Evolutionary conservation across 2,329 filamentous ascomycete genomes (phyloP), one percentile per base, ranked within the genome.

Genomic region (Xylariaceae sp.): DNA sequence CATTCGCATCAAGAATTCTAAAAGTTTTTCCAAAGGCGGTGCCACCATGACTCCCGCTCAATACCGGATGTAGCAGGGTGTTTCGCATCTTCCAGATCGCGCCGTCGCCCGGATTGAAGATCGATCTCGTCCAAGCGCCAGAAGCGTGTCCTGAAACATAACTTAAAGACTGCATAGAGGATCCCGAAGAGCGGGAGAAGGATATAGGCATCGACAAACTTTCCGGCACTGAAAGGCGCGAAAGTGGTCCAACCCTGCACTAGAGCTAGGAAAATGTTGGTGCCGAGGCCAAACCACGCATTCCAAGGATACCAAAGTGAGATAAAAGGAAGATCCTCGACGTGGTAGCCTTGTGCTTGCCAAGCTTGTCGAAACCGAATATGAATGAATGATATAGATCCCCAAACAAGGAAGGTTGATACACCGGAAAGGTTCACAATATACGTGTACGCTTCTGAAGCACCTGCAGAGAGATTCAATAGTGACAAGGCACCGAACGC

Each of bases 361-460:
- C 84, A 87, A 0, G 85, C 87, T 8, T 77, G 69, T 27, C 87
- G 84, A 70, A 91, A 90, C 20, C 86, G 84, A 55, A 91, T 85
- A 64, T 91, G 87, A 3, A 83, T 88, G 62, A 88, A 81, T 21
- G 80, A 85, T 62, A 91, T 91, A 30, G 79, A 79, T 2, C 77
- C 87, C 87, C 87, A 91, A 35, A 89, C 87, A 2, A 90, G 68
- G 65, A 90, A 90, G 0, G 86, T 88, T 30, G 84, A 85, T 2
- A 89, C 85, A 3, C 87, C 87, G 5, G 79, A 83, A 0, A 89
- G 74, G 63, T 88, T 89, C 64, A 90, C 83, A 53, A 91, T 88
- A 70, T 89, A 89, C 6, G 69, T 70, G 67, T 89, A 91, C 0
- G 85, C 86, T 55, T 81, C 77, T 36, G 81, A 78, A 0, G 86